phyloP scores from a whole-genome alignment of 805 yeast species.

The Myxozyma nipponensis region DNA sequence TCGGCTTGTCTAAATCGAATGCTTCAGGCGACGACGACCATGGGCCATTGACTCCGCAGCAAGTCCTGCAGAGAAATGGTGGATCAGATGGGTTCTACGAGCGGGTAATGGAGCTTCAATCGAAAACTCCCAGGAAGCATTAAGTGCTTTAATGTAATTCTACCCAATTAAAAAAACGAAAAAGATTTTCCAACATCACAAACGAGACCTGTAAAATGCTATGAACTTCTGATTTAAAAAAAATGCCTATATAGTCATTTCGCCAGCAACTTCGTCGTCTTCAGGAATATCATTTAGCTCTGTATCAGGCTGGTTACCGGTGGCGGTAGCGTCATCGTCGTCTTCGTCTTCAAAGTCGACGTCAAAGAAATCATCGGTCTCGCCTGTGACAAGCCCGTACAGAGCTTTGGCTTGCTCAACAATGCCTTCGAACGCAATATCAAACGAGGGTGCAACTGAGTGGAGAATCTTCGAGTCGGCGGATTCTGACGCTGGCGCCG shows the following conservation, averaged over 20 bases:
- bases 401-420: slow-evolving; percentile 73
- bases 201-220: background rate
- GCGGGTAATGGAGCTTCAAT: slow-evolving; percentile 66
- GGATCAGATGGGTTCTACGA: slow-evolving; percentile 92
- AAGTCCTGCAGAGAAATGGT: slow-evolving; percentile 69
- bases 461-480: slow-evolving; percentile 36
- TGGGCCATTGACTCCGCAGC: slow-evolving; percentile 46
- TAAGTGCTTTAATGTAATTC: slow-evolving; percentile 29
- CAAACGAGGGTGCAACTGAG: slow-evolving; percentile 70
- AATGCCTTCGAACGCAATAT: slow-evolving; percentile 86
- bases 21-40: background rate
- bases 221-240: background rate
- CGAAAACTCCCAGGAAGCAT: slow-evolving; percentile 69
- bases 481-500: slow-evolving; percentile 21
- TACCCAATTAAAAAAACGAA: background rate
- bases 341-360: slow-evolving; percentile 96
- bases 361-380: slow-evolving; percentile 93
- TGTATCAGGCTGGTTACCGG: slow-evolving; percentile 13
- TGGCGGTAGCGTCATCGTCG: slow-evolving; percentile 40
- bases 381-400: slow-evolving; percentile 78
- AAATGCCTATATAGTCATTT: slow-evolving; percentile 21
- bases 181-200: background rate
- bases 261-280: slow-evolving; percentile 26
- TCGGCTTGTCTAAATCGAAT: slow-evolving; percentile 52
- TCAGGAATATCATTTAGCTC: slow-evolving; percentile 5